A percentile compares a stretch with the other conserved stretches of the same genome.
Conservation (phyloP, 2,329 filamentous ascomycete species). For the Rhynchosporium agropyri region DNA sequence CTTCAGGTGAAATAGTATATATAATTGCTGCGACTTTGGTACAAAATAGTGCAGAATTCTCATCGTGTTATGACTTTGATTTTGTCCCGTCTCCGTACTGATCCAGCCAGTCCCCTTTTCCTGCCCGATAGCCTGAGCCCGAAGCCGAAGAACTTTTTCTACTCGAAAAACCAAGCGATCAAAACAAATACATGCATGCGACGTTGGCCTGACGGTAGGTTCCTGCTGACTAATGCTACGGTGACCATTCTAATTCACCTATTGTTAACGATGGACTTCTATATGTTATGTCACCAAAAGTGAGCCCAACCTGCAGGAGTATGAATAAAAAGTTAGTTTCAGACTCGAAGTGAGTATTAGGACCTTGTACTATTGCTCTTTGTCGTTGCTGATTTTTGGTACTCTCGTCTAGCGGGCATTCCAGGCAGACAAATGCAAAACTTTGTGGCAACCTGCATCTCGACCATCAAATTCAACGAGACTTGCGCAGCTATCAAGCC, state of each 20-base stretch:
- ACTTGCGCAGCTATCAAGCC: not conserved
- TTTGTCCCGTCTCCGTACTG: no score
- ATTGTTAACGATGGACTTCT: not conserved
- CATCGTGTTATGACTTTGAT: no score
- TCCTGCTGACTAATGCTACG: constrained; percentile 13
- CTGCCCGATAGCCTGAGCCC: no score
- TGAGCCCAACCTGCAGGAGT: not conserved
- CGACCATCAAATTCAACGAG: not conserved
- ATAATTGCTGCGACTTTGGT: no score
- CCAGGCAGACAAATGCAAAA: not conserved
- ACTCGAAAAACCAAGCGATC: not conserved
- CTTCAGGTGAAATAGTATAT: no score
- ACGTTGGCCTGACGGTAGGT: not conserved
- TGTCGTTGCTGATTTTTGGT: not conserved
- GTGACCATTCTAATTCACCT: not conserved
- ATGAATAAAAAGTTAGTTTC: not conserved
- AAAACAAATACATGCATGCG: not conserved
- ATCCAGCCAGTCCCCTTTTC: no score
- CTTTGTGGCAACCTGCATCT: constrained; percentile 3
- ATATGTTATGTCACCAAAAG: not conserved
- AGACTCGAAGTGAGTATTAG: not conserved
- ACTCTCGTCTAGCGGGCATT: not conserved
- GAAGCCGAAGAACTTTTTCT: no score
- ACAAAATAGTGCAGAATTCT: no score
- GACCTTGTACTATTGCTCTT: not conserved